Conservation (phyloP, 169 alveolate genomes). For the Eimeria necatrix region DNA sequence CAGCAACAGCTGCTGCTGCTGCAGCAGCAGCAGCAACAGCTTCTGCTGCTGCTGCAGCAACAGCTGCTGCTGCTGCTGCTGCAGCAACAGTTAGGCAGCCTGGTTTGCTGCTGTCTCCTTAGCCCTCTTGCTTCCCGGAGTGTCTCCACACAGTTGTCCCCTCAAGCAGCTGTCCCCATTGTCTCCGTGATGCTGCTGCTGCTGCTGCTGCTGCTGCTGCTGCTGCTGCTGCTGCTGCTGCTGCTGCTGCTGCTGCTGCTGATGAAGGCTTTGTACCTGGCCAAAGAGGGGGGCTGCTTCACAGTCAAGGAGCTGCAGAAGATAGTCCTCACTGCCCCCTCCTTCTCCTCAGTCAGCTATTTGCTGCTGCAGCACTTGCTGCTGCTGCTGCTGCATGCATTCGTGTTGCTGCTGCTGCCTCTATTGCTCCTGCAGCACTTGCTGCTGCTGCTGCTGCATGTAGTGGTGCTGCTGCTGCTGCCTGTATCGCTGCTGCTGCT, state of each 20-base stretch:
- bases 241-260: background rate
- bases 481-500: too few relatives aligned
- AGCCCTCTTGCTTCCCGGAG: background rate
- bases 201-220: background rate
- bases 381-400: background rate
- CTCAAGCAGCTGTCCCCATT: background rate
- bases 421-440: too few relatives aligned
- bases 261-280: constrained; percentile 89
- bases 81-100: too few relatives aligned
- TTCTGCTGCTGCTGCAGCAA: too few relatives aligned
- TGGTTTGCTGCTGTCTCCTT: too few relatives aligned
- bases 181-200: background rate
- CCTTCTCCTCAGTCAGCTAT: constrained; percentile 88
- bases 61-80: too few relatives aligned
- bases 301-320: constrained; percentile 89
- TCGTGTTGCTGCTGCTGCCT: background rate
- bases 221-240: background rate
- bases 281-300: constrained; percentile 91
- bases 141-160: too few relatives aligned
- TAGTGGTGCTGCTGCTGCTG: too few relatives aligned
- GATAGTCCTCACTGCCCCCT: constrained; percentile 88
- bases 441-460: too few relatives aligned
- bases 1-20: too few relatives aligned
- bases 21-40: too few relatives aligned
- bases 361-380: background rate